Evolutionary conservation across 1,284 basidiomycete species (phyloP).

Genomic region (Schizophyllum amplum): DNA sequence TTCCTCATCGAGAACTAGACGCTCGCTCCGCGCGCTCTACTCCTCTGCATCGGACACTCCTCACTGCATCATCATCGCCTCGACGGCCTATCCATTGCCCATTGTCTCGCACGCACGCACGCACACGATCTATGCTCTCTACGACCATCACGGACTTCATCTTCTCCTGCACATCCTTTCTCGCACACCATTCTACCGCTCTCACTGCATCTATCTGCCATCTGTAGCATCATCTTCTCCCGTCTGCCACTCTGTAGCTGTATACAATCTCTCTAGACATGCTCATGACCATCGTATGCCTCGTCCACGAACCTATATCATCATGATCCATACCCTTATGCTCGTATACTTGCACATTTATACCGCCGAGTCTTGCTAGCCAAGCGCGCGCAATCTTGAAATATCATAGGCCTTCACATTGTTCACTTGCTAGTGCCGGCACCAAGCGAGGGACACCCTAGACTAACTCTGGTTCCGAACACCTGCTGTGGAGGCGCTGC

Average conservation of each 20-base stretch:
- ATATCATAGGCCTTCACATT: too few relatives aligned
- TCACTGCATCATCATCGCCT: background rate
- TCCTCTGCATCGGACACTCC: background rate
- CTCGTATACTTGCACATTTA: background rate
- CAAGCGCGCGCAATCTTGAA: too few relatives aligned
- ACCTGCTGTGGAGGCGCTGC: too few relatives aligned
- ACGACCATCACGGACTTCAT: background rate
- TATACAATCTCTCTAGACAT: background rate
- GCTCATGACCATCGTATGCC: background rate
- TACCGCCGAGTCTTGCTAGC: too few relatives aligned
- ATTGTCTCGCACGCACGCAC: background rate
- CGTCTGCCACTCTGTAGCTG: background rate
- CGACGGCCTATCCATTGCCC: background rate
- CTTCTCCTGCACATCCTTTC: background rate
- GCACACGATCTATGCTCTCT: background rate
- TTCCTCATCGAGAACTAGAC: slow-evolving; percentile 63
- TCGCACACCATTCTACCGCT: background rate
- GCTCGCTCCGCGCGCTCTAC: background rate
- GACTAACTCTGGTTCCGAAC: too few relatives aligned
- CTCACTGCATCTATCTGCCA: background rate
- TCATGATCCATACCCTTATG: background rate
- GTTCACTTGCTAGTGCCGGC: too few relatives aligned
- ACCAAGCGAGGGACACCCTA: too few relatives aligned
- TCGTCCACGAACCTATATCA: background rate
- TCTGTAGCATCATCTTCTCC: background rate